A percentile compares a stretch with the other conserved stretches of the same genome.
phyloP scores from a whole-genome alignment of 1,284 basidiomycete genomes.

The Coriolopsis trogii region DNA sequence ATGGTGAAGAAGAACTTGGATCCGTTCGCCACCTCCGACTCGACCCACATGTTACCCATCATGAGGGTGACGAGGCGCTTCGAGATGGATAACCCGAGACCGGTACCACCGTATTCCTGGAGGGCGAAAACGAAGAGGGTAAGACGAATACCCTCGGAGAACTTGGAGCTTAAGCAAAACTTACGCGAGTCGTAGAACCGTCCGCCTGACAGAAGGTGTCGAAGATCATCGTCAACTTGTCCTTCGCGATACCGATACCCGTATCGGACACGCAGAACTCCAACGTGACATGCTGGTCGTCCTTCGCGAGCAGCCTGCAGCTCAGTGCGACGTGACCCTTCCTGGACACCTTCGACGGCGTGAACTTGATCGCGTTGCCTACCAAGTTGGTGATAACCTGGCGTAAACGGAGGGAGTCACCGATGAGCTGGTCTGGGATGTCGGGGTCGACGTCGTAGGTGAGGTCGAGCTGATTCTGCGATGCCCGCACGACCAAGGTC shows the following conservation, averaged over 20 bases:
- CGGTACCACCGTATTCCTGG: constrained; percentile 97
- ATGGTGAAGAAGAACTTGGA: constrained; percentile 98
- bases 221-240: constrained; percentile 98
- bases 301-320: constrained; percentile 76
- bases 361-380: constrained; percentile 96
- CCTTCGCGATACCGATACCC: constrained; percentile 98
- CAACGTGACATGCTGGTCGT: constrained; percentile 82
- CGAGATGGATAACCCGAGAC: constrained; percentile 94
- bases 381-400: constrained; percentile 97
- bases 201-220: constrained; percentile 99
- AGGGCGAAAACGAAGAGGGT: not conserved
- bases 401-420: constrained; percentile 91
- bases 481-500: constrained; percentile 96
- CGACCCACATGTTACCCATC: constrained; percentile 99
- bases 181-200: constrained; percentile 85
- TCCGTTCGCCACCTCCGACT: constrained; percentile 89
- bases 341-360: constrained; percentile 72
- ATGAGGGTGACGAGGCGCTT: constrained; percentile 96
- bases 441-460: constrained; percentile 97
- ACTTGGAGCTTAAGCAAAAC: too few relatives aligned
- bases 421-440: constrained; percentile 96
- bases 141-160: too few relatives aligned
- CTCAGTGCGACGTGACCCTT: constrained; percentile 93
- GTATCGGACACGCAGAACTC: constrained; percentile 99
- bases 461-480: constrained; percentile 96